Percentiles rank a stretch among this genome's conserved stretches.
Conservation (phyloP, 495 filamentous ascomycete species). For the Lophium mytilinum region DNA sequence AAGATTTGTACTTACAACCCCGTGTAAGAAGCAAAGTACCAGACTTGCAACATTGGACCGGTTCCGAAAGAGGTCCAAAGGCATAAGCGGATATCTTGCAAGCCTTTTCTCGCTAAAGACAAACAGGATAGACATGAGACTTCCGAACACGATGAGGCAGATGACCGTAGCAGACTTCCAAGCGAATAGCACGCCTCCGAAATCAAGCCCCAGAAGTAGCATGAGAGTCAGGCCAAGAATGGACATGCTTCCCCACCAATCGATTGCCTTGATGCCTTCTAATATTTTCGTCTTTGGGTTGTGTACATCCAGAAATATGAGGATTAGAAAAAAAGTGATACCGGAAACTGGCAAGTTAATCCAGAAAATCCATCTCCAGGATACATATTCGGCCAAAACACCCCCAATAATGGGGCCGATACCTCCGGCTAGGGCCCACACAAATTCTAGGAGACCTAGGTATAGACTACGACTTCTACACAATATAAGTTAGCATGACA, state of each 20-base stretch:
- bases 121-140: conserved; percentile 28
- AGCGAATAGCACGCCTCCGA: conserved; percentile 32
- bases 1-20: conserved; percentile 38
- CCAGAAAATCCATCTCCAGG: conserved; percentile 67
- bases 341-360: conserved; percentile 61
- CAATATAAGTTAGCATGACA: neutral
- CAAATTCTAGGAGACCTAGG: conserved; percentile 46
- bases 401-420: conserved; percentile 65
- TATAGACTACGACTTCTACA: conserved; percentile 40
- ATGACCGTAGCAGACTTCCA: conserved; percentile 34
- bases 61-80: conserved; percentile 27
- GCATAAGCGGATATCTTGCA: conserved; percentile 34
- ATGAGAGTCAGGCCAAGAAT: conserved; percentile 31
- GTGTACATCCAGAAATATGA: conserved; percentile 52
- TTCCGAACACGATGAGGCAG: conserved; percentile 34
- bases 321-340: conserved; percentile 47
- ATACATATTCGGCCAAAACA: conserved; percentile 51
- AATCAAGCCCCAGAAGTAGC: conserved; percentile 34
- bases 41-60: conserved; percentile 34
- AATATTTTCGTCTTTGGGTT: conserved; percentile 48
- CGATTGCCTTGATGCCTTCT: conserved; percentile 42
- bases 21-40: conserved; percentile 37
- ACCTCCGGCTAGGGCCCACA: conserved; percentile 51
- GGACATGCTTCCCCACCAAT: conserved; percentile 42
- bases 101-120: conserved; percentile 30